These are phyloP conservation scores for Suillus subaureus DNA, from an alignment of 768 basidiomycete genomes.

Conservation along the genomic window DNA sequence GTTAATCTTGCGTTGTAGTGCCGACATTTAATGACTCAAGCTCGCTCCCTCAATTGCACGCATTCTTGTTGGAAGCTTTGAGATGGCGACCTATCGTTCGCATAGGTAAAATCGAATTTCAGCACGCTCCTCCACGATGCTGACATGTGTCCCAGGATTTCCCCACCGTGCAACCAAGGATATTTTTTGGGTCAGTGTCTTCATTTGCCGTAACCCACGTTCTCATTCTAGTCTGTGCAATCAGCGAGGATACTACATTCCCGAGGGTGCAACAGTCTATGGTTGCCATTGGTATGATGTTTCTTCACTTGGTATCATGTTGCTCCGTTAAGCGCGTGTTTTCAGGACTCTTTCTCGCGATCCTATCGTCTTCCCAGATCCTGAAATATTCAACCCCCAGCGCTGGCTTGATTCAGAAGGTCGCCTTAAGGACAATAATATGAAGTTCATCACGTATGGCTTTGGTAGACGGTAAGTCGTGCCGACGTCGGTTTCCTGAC, in stretches of 20 bases:
- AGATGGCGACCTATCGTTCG: constrained; percentile 36
- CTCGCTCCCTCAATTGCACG: neutral
- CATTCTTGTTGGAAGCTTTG: constrained; percentile 28
- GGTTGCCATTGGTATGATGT: constrained; percentile 33
- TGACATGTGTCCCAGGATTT: constrained; percentile 39
- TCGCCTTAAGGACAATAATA: constrained; percentile 45
- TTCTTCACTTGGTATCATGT: neutral
- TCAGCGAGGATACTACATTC: constrained; percentile 37
- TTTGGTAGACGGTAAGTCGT: constrained; percentile 46
- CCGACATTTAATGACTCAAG: neutral
- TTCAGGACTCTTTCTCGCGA: constrained; percentile 54
- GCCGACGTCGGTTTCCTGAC: neutral
- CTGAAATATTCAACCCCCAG: constrained; percentile 56
- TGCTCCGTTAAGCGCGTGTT: neutral
- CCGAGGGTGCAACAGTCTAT: constrained; percentile 36
- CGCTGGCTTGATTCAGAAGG: constrained; percentile 53
- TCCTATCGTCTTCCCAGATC: constrained; percentile 49
- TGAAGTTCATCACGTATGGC: constrained; percentile 49
- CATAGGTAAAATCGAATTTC: constrained; percentile 25
- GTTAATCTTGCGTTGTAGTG: neutral
- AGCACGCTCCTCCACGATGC: neutral
- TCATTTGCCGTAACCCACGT: neutral
- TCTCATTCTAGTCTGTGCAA: neutral
- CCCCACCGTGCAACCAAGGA: constrained; percentile 64
- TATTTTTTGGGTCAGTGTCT: constrained; percentile 50